Conservation (phyloP, 208 protist genomes). For the Crithidia acanthocephali region DNA sequence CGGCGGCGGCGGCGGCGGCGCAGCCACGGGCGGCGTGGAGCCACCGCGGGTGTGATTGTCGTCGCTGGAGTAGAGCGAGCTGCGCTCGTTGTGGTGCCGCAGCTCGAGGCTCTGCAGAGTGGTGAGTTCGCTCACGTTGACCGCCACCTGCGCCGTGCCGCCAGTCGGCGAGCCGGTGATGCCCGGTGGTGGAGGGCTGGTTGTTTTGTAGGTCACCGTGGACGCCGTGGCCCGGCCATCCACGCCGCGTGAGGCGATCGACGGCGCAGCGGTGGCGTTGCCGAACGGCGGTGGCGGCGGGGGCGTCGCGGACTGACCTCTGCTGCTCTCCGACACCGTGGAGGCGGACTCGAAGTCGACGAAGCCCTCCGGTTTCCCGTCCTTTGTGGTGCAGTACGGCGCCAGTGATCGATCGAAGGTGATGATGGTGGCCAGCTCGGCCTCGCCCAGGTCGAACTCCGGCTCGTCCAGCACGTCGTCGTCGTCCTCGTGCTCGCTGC, state of each 20-base stretch:
- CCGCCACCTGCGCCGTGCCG: slow-evolving; percentile 3
- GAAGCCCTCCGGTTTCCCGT: slow-evolving; percentile 26
- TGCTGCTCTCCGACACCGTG: neutral
- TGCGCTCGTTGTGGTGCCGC: neutral
- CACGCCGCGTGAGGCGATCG: neutral
- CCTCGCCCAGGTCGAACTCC: slow-evolving; percentile 4
- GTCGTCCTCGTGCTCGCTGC: neutral
- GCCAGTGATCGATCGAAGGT: slow-evolving; percentile 22
- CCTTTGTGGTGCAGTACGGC: slow-evolving; percentile 10
- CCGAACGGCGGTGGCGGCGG: neutral
- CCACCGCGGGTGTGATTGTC: neutral
- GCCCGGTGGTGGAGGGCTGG: neutral
- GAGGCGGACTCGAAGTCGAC: slow-evolving; percentile 40
- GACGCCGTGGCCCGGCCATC: neutral
- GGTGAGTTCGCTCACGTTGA: slow-evolving; percentile 16
- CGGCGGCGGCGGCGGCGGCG: neutral
- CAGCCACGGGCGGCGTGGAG: neutral
- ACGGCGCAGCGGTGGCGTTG: neutral
- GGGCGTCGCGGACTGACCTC: neutral
- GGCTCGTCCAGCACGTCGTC: neutral
- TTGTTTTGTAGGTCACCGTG: neutral
- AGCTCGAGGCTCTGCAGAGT: slow-evolving; percentile 16
- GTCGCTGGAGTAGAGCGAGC: neutral
- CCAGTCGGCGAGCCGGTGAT: too few species aligned
- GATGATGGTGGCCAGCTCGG: slow-evolving; percentile 15